A percentile compares a stretch with the other conserved stretches of the same genome.
Conservation (phyloP, 2,329 filamentous ascomycete genomes). For the Colletotrichum sp. region DNA sequence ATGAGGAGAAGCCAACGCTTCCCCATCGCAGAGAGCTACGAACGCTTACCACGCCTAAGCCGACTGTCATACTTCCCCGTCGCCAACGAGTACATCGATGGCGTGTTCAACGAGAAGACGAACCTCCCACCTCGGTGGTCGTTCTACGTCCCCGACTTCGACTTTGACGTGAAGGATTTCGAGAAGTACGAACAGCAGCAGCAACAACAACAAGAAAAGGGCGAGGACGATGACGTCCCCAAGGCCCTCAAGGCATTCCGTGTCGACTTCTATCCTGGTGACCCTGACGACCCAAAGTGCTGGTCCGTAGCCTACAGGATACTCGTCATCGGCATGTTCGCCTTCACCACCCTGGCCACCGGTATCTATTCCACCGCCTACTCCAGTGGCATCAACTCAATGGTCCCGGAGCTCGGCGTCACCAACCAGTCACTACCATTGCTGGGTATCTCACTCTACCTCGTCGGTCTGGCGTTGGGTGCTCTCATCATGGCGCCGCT, state of each 20-base stretch:
- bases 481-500: constrained; percentile 66
- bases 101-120: constrained; percentile 23
- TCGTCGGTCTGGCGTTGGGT: constrained; percentile 64
- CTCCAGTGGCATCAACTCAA: constrained; percentile 10
- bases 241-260: constrained; percentile 49
- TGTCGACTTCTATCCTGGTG: constrained; percentile 62
- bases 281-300: constrained; percentile 53
- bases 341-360: constrained; percentile 11
- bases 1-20: constrained; percentile 14
- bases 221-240: not conserved
- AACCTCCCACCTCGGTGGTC: constrained; percentile 21
- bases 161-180: constrained; percentile 21
- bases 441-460: constrained; percentile 66
- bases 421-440: constrained; percentile 52
- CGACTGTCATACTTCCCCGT: constrained; percentile 19
- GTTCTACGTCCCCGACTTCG: constrained; percentile 24
- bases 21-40: not conserved
- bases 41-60: constrained; percentile 10
- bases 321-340: constrained; percentile 14
- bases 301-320: constrained; percentile 7
- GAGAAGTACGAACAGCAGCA: not conserved
- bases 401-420: not conserved
- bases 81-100: constrained; percentile 23
- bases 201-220: not conserved
- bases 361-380: constrained; percentile 14